Conservation (phyloP, 345 rosid genomes). For the Salix caprea region DNA sequence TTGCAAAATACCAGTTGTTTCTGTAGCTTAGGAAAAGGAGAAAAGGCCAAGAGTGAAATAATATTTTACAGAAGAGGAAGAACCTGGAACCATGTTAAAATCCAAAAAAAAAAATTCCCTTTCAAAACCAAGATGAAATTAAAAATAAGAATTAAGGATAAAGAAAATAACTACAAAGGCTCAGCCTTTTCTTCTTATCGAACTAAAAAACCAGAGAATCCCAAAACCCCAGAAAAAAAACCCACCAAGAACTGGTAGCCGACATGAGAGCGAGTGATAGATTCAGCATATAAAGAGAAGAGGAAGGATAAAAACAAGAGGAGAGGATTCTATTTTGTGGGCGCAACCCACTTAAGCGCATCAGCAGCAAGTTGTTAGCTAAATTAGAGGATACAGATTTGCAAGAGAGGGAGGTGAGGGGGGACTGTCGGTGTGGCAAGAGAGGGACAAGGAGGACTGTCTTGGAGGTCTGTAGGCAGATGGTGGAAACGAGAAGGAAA, state of each 20-base stretch:
- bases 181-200: no score
- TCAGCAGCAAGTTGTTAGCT: not conserved
- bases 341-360: no score
- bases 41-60: conserved; percentile 35
- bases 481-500: no score
- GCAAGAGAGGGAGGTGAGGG: no score
- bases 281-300: not conserved
- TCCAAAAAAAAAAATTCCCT: no score
- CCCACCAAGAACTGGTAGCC: conserved; percentile 1
- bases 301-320: not conserved
- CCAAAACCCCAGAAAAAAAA: conserved; percentile 14
- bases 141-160: not conserved
- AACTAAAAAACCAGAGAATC: not conserved
- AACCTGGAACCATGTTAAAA: no score
- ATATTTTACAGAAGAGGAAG: no score
- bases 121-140: no score
- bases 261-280: not conserved
- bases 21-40: not conserved
- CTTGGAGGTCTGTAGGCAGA: no score
- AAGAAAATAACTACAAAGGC: not conserved
- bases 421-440: no score
- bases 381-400: no score
- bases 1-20: not conserved
- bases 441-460: no score
- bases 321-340: not conserved